These are phyloP conservation scores for Craterostigma plantagineum DNA, from an alignment of 257 asterid genomes.

Conservation along the genomic window DNA sequence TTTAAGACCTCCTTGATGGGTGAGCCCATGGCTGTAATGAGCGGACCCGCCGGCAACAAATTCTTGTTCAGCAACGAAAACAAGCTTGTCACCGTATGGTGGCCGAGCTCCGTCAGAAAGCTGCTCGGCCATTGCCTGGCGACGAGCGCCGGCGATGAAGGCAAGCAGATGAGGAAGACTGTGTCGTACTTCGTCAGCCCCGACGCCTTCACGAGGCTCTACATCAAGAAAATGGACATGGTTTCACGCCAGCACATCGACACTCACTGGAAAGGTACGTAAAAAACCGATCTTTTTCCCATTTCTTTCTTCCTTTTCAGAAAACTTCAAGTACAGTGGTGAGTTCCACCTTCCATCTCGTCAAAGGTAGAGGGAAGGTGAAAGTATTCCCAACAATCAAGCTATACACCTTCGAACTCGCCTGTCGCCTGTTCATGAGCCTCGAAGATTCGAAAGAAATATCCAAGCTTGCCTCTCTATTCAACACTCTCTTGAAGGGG, in stretches of 20 bases:
- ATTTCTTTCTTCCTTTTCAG: background rate
- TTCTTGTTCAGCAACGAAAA: constrained; percentile 52
- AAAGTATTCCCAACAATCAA: constrained; percentile 34
- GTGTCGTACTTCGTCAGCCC: constrained; percentile 36
- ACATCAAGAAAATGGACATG: constrained; percentile 30
- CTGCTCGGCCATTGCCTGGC: constrained; percentile 33
- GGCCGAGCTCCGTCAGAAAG: constrained; percentile 39
- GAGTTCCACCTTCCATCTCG: background rate
- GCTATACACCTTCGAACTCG: constrained; percentile 46
- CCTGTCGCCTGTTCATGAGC: constrained; percentile 63
- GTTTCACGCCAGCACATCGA: constrained; percentile 36
- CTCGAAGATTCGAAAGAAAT: constrained; percentile 38
- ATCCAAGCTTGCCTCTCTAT: constrained; percentile 27
- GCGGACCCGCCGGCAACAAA: constrained; percentile 33
- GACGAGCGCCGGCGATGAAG: constrained; percentile 37
- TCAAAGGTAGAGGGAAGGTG: constrained; percentile 33
- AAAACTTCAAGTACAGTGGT: background rate
- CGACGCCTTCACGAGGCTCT: constrained; percentile 39
- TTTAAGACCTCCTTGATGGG: constrained; percentile 36
- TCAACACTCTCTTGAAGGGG: constrained; percentile 47
- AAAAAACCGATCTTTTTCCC: background rate
- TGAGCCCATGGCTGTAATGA: constrained; percentile 24
- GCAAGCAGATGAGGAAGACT: constrained; percentile 40
- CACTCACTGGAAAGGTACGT: constrained; percentile 44
- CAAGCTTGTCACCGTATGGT: constrained; percentile 48